Base-by-base conservation (phyloP, 2,329 filamentous ascomycete genomes). In the Botrytis fabae region DNA sequence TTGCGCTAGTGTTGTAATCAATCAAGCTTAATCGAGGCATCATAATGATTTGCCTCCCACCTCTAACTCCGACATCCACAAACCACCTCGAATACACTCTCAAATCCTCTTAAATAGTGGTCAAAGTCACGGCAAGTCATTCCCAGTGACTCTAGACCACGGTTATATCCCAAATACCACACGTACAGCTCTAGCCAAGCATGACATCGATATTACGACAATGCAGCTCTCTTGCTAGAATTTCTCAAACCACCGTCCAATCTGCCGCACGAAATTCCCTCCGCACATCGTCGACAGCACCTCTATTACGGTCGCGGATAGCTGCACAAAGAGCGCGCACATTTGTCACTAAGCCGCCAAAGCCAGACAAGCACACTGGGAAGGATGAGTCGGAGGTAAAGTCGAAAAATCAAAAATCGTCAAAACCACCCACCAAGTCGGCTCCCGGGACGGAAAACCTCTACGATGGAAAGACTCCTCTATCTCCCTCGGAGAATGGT, bases 141-240 rank as follows among this genome's bases (percentile, higher is more conserved):
- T 60, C 51, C 16, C 70, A 71, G 77, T 77, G 75, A 71, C 74
- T 75, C 64, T 32, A 35, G 57, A 60, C 75, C 68, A 69, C 73
- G 65, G 72, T 74, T 64, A 63, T 54, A 60, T 42, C 59, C 40
- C 25, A 32, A 63, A 40, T 57, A 38, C 54, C 38, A 28, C 48
- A 51, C 60, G 54, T n/a, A 63, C 65, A 72, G 69, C 54, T 82
- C 73, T 74, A 76, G 73, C 73, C 81, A 83, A 85, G 81, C 83
- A 92, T 92, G 91, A 90, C 89, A 81, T 88, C 88, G 79, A 85
- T 91, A 79, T 84, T 92, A 77, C 88, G 90, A 82, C 89, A 89
- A 82, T 87, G 90, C 81, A 88, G 89, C 84, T 87, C 89, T 82
- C 83, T 92, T 81, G 88, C 89, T 83, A 87, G 88, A 81, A 85